phyloP scores from a whole-genome alignment of 202 grass and related monocot genomes.

The Zoysia matrella region DNA sequence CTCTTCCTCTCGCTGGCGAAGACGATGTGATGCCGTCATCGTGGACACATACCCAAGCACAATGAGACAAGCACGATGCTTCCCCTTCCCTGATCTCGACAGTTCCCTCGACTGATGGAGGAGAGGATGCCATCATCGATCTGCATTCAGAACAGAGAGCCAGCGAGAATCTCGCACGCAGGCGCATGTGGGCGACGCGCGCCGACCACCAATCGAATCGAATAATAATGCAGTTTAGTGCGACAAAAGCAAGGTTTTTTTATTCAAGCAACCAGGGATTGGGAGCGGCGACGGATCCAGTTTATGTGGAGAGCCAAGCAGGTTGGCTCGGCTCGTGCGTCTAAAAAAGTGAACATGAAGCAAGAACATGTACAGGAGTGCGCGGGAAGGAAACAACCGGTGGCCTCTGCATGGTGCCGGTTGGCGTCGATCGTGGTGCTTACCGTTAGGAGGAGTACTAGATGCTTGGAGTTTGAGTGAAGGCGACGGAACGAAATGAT shows the following conservation, averaged over 20 bases:
- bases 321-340: background rate
- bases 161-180: slow-evolving; percentile 35
- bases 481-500: slow-evolving; percentile 5
- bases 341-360: background rate
- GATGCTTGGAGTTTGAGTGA: slow-evolving; percentile 16
- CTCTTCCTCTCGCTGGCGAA: background rate
- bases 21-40: background rate
- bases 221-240: background rate
- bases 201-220: slow-evolving; percentile 4
- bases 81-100: background rate
- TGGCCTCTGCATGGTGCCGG: background rate
- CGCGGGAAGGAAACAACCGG: background rate
- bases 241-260: background rate
- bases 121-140: background rate
- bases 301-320: background rate
- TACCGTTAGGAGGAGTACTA: background rate
- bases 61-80: too few species aligned
- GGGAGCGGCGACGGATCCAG: background rate
- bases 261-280: background rate
- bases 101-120: background rate
- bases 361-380: background rate
- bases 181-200: slow-evolving; percentile 8
- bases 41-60: background rate
- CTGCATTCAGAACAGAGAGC: background rate
- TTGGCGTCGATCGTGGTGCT: background rate